A percentile compares a stretch with the other conserved stretches of the same genome.
These are phyloP conservation scores for Drosera spatulata DNA, from an alignment of 179 eudicot genomes.

Conservation along the genomic window DNA sequence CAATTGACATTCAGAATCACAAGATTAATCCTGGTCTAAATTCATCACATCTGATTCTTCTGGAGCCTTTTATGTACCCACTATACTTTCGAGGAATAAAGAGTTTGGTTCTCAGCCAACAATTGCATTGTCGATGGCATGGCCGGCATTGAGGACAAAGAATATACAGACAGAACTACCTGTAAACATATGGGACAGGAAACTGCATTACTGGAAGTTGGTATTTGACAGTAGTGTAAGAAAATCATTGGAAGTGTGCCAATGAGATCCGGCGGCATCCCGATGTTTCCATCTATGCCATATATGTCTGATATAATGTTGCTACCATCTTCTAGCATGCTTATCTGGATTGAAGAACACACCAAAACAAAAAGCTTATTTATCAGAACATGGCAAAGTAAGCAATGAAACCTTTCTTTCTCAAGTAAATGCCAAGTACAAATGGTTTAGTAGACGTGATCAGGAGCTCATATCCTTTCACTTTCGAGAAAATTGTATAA, in stretches of 20 bases:
- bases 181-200: constrained; percentile 65
- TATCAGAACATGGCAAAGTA: too few species aligned
- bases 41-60: too few species aligned
- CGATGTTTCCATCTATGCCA: constrained; percentile 33
- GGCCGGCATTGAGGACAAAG: too few species aligned
- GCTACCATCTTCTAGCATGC: constrained; percentile 28
- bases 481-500: too few species aligned
- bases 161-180: constrained; percentile 22
- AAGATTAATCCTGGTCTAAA: neutral
- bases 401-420: too few species aligned
- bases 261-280: constrained; percentile 36
- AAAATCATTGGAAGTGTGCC: constrained; percentile 28
- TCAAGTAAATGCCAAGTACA: too few species aligned
- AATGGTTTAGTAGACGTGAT: too few species aligned
- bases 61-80: too few species aligned
- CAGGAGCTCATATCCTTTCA: too few species aligned
- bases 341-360: constrained; percentile 23
- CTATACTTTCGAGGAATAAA: neutral
- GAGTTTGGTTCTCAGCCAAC: too few species aligned
- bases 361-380: too few species aligned
- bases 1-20: neutral
- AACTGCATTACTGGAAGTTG: constrained; percentile 1
- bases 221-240: constrained; percentile 9
- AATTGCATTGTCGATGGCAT: too few species aligned
- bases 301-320: constrained; percentile 36